These are phyloP conservation scores for Excoecaria agallocha DNA, from an alignment of 345 rosid species.

Conservation along the genomic window DNA sequence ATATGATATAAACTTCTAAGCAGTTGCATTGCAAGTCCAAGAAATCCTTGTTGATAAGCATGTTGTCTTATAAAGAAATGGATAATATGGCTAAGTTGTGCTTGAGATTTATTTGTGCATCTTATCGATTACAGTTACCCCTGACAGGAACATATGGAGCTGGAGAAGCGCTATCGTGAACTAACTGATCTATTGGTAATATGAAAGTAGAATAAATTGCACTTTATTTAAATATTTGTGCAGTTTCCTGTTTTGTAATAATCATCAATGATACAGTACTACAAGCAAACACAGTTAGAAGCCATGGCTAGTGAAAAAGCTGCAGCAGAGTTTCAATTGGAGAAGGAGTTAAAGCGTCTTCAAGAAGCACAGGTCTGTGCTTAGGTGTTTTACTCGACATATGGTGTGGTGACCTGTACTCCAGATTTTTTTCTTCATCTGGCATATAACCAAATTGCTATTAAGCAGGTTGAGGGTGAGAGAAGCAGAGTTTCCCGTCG, in stretches of 20 bases:
- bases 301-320: slow-evolving; percentile 98
- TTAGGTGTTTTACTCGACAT: slow-evolving; percentile 19
- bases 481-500: slow-evolving; percentile 75
- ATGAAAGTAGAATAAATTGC: slow-evolving; percentile 16
- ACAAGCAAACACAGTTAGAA: slow-evolving; percentile 98
- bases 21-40: neutral
- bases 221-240: slow-evolving; percentile 2
- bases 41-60: slow-evolving; percentile 1
- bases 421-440: slow-evolving; percentile 8
- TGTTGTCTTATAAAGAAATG: slow-evolving; percentile 1
- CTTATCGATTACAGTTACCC: slow-evolving; percentile 28
- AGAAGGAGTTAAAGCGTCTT: slow-evolving; percentile 82
- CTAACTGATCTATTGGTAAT: slow-evolving; percentile 95
- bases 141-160: slow-evolving; percentile 92
- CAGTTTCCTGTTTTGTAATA: slow-evolving; percentile 11
- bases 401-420: slow-evolving; percentile 2
- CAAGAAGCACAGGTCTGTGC: slow-evolving; percentile 77
- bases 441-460: slow-evolving; percentile 2
- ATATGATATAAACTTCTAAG: neutral
- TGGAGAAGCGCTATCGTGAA: slow-evolving; percentile 97
- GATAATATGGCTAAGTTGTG: neutral
- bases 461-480: slow-evolving; percentile 79
- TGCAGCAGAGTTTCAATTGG: slow-evolving; percentile 96
- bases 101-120: slow-evolving; percentile 12
- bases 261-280: slow-evolving; percentile 55